Evolutionary conservation across 257 asterid species (phyloP).

Genomic region (Plantago ovata): DNA sequence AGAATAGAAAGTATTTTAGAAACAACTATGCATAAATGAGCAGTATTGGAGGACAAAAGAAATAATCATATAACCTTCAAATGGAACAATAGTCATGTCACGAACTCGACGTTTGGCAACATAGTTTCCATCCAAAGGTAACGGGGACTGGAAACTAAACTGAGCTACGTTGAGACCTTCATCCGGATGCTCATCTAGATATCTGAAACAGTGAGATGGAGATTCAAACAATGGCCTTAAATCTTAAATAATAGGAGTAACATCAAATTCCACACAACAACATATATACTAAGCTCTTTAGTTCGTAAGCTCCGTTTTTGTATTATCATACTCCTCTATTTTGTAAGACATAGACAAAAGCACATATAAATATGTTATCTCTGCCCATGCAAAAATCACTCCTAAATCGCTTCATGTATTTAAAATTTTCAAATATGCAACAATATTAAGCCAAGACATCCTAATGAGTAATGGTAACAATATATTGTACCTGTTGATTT

Average conservation of each 20-base stretch:
- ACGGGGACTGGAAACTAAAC: constrained; percentile 67
- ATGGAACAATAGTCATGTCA: constrained; percentile 16
- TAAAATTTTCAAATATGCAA: neutral
- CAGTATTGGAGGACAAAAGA: neutral
- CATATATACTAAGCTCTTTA: too few species aligned
- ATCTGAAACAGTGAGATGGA: constrained; percentile 40
- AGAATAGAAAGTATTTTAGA: neutral
- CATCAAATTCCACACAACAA: too few species aligned
- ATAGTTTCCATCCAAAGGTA: constrained; percentile 55
- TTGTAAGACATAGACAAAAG: too few species aligned
- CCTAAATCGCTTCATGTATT: neutral
- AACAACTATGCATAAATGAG: neutral
- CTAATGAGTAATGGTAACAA: neutral
- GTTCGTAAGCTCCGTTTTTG: neutral
- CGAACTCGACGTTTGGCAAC: constrained; percentile 40
- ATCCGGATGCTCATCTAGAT: constrained; percentile 49
- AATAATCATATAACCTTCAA: constrained; percentile 14
- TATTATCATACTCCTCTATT: neutral
- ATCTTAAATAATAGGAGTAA: too few species aligned
- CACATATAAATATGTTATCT: too few species aligned
- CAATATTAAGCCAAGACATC: neutral
- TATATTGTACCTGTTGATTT: constrained; percentile 6
- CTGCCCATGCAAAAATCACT: too few species aligned
- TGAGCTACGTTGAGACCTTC: constrained; percentile 37
- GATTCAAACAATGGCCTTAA: neutral